Percentiles rank a stretch among this genome's conserved stretches.
Evolutionary conservation across 148 eudicot species (phyloP).

Genomic region (Polygonum maritimum): DNA sequence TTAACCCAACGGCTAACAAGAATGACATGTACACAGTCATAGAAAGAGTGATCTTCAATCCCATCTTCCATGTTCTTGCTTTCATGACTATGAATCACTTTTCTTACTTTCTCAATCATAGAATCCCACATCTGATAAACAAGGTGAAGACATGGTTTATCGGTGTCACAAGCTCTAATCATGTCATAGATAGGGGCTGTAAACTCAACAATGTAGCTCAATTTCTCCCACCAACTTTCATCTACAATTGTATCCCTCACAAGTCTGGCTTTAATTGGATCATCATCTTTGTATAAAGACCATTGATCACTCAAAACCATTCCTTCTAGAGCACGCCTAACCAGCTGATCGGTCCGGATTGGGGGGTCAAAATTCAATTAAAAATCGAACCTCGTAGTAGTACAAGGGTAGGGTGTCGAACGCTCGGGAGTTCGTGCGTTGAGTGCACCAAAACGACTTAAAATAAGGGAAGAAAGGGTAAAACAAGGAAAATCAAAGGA

Average conservation of each 20-base stretch:
- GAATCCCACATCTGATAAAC: slow-evolving; percentile 18
- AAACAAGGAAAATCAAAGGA: no score
- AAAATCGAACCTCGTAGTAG: no score
- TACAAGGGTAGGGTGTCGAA: no score
- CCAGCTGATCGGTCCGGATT: no score
- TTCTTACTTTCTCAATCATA: slow-evolving; percentile 14
- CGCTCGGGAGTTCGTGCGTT: no score
- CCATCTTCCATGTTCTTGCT: neutral
- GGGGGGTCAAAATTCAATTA: no score
- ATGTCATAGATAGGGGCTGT: slow-evolving; percentile 1
- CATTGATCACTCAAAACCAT: no score
- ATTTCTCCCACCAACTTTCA: slow-evolving; percentile 15
- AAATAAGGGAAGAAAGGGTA: no score
- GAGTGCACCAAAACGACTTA: no score
- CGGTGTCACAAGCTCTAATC: neutral
- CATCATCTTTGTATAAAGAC: neutral
- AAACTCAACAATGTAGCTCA: slow-evolving; percentile 4
- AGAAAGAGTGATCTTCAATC: neutral
- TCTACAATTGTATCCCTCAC: neutral
- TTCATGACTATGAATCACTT: neutral
- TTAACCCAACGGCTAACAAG: slow-evolving; percentile 15
- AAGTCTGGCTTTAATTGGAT: neutral
- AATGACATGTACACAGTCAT: slow-evolving; percentile 5
- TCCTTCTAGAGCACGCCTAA: no score
- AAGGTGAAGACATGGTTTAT: slow-evolving; percentile 13